These are phyloP conservation scores for Solanum peruvianum DNA, from an alignment of 257 asterid species.

Conservation along the genomic window DNA sequence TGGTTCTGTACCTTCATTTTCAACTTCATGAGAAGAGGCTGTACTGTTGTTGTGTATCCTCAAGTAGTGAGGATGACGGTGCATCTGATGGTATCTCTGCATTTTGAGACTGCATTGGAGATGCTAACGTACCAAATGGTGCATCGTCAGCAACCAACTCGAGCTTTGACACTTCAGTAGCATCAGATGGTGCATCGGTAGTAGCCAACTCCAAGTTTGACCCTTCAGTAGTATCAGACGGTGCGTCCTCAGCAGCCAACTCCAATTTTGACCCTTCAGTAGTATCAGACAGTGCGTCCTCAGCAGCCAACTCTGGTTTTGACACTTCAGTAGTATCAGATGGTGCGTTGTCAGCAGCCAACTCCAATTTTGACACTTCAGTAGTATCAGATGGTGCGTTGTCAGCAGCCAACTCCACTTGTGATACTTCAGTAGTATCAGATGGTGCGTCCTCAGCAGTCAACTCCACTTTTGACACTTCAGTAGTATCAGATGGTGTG, in stretches of 20 bases:
- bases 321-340: background rate
- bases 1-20: conserved; percentile 13
- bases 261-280: conserved; percentile 29
- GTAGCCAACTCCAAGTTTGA: conserved; percentile 9
- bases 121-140: background rate
- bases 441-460: background rate
- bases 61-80: conserved; percentile 4
- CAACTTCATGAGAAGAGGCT: background rate
- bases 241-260: background rate
- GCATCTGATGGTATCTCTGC: background rate
- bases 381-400: conserved; percentile 13
- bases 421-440: conserved; percentile 23
- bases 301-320: background rate
- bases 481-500: background rate
- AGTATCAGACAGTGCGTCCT: background rate
- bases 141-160: conserved; percentile 25
- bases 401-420: conserved; percentile 5
- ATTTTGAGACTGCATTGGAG: background rate
- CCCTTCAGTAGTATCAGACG: conserved; percentile 28
- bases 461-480: background rate
- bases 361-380: background rate
- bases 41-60: conserved; percentile 4
- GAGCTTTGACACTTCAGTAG: conserved; percentile 30
- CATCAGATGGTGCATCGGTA: conserved; percentile 18
- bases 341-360: conserved; percentile 26